Evolutionary conservation across 139 green algal species (phyloP).

Genomic region (Eudorina sp.): DNA sequence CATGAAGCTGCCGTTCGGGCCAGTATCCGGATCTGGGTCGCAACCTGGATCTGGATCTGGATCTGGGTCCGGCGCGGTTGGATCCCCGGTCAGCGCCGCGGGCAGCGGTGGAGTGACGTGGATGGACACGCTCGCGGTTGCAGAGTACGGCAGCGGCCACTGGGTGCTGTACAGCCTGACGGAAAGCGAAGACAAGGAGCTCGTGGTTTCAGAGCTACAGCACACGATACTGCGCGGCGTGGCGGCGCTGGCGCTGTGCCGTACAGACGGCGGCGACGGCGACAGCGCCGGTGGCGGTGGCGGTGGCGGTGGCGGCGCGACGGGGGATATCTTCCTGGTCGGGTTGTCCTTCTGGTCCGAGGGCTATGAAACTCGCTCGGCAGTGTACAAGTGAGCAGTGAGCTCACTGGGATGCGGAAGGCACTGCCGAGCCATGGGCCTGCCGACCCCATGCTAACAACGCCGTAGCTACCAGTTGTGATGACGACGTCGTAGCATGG

Average conservation of each 20-base stretch:
- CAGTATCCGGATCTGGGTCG: neutral
- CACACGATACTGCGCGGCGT: neutral
- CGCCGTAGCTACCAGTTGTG: too few species aligned
- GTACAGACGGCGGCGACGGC: neutral
- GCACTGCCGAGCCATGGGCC: neutral
- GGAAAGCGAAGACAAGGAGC: neutral
- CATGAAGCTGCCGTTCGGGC: neutral
- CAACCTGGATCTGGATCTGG: neutral
- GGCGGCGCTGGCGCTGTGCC: neutral
- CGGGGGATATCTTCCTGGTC: conserved; percentile 15
- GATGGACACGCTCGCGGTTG: conserved; percentile 16
- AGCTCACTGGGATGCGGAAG: neutral
- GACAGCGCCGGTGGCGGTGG: neutral
- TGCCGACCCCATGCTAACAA: too few species aligned
- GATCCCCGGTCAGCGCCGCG: neutral
- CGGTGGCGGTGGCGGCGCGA: neutral
- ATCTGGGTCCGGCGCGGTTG: neutral
- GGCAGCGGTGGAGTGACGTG: too few species aligned
- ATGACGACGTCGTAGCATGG: too few species aligned
- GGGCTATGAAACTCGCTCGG: neutral
- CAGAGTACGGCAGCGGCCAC: conserved; percentile 9
- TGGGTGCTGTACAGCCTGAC: conserved; percentile 5
- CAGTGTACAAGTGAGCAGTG: conserved; percentile 17
- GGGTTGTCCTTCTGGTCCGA: neutral
- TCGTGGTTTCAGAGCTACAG: conserved; percentile 30